Conservation (phyloP, 441 rosid genomes). For the Eruca vesicaria region DNA sequence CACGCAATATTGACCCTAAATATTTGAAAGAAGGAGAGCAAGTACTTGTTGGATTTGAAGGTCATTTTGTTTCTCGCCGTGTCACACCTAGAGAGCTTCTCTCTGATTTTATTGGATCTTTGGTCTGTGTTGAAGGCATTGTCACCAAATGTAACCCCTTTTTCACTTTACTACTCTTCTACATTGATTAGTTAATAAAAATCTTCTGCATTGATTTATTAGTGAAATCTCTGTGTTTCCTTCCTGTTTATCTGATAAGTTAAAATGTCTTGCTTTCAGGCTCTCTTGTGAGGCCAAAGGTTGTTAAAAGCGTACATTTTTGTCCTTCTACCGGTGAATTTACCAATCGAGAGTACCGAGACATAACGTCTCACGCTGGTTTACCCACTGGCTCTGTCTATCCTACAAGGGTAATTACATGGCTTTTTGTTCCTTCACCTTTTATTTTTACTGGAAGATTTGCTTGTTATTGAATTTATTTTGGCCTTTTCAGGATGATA, state of each 20-base stretch:
- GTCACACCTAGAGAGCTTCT: constrained; percentile 96
- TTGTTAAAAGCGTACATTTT: constrained; percentile 94
- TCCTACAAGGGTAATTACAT: constrained; percentile 86
- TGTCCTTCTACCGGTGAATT: constrained; percentile 80
- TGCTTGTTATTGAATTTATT: constrained; percentile 26
- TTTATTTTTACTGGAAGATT: constrained; percentile 6
- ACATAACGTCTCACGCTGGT: constrained; percentile 84
- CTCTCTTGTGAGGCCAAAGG: constrained; percentile 98
- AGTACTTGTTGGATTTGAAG: constrained; percentile 89
- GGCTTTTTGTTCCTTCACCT: not conserved
- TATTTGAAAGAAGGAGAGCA: constrained; percentile 86
- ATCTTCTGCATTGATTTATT: not conserved
- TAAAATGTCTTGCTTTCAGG: constrained; percentile 54
- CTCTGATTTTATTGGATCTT: constrained; percentile 89
- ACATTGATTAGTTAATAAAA: not conserved
- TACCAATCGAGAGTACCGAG: constrained; percentile 86
- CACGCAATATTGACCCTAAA: constrained; percentile 68
- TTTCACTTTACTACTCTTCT: not conserved
- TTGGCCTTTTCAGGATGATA: constrained; percentile 63
- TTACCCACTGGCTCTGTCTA: constrained; percentile 97
- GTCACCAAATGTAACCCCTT: constrained; percentile 75
- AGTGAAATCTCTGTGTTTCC: not conserved
- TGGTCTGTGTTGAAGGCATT: constrained; percentile 96
- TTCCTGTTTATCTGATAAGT: too few species aligned
- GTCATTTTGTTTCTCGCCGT: constrained; percentile 92